These are phyloP conservation scores for Camelina sativa DNA, from an alignment of 345 rosid species.

Conservation along the genomic window DNA sequence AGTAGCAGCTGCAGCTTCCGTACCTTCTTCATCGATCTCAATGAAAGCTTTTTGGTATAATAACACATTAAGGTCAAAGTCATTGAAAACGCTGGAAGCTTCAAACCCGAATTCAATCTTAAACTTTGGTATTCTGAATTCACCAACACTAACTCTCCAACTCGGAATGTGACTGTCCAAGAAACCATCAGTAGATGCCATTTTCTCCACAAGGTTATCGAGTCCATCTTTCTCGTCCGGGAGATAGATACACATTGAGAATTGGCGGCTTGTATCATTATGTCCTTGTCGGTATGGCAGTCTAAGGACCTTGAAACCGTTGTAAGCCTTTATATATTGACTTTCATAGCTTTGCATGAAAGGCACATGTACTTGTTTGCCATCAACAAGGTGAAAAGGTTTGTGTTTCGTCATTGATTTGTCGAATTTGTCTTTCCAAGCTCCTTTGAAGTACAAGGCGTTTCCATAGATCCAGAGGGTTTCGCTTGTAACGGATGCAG, in stretches of 20 bases:
- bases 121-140: constrained; percentile 21
- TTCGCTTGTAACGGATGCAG: neutral
- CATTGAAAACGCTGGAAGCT: neutral
- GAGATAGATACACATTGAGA: neutral
- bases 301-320: constrained; percentile 5
- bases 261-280: neutral
- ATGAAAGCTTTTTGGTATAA: neutral
- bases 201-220: neutral
- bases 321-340: neutral
- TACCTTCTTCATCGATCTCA: neutral
- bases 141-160: neutral
- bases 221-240: neutral
- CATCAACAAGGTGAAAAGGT: neutral
- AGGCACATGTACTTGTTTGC: neutral
- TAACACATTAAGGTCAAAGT: neutral
- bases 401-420: neutral
- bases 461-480: neutral
- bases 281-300: neutral
- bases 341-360: neutral
- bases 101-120: constrained; percentile 5
- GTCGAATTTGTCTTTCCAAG: neutral
- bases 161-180: constrained; percentile 16
- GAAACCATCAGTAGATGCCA: constrained; percentile 2
- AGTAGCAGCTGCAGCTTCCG: neutral
- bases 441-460: neutral